Percentiles rank a stretch among this genome's conserved stretches.
These are phyloP conservation scores for Sugiyamaella floridensis DNA, from an alignment of 805 yeast species.

Conservation along the genomic window DNA sequence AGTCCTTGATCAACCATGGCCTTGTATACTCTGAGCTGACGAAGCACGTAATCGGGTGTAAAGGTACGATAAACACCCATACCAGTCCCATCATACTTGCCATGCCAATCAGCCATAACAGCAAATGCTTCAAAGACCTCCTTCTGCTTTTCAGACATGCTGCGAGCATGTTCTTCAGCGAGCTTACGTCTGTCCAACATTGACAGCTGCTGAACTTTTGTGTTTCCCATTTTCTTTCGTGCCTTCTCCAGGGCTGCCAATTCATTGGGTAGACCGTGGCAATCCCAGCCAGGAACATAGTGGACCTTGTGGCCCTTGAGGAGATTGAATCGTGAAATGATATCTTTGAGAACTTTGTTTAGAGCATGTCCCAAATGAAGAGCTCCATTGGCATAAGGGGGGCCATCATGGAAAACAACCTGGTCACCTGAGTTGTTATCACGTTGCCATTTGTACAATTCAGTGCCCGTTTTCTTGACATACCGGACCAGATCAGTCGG, in stretches of 20 bases:
- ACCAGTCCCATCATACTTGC: conserved; percentile 30
- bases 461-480: conserved; percentile 25
- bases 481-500: conserved; percentile 5
- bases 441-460: conserved; percentile 61
- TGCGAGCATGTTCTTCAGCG: conserved; percentile 64
- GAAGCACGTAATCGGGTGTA: conserved; percentile 59
- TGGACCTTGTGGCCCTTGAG: conserved; percentile 54
- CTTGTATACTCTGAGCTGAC: conserved; percentile 67
- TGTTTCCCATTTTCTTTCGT: conserved; percentile 30
- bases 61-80: conserved; percentile 54
- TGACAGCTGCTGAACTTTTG: conserved; percentile 25
- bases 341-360: conserved; percentile 83
- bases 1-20: conserved; percentile 57
- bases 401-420: conserved; percentile 84
- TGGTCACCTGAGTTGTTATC: conserved; percentile 24
- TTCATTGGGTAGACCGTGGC: conserved; percentile 97
- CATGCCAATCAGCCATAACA: conserved; percentile 75
- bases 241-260: conserved; percentile 61
- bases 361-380: conserved; percentile 88
- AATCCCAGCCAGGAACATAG: conserved; percentile 96
- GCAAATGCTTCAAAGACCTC: conserved; percentile 61
- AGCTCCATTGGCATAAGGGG: conserved; percentile 96
- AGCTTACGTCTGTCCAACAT: conserved; percentile 53
- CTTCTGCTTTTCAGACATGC: conserved; percentile 58
- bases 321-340: conserved; percentile 66